Conservation (phyloP, 2,329 filamentous ascomycete genomes). For the Tolypocladium album region DNA sequence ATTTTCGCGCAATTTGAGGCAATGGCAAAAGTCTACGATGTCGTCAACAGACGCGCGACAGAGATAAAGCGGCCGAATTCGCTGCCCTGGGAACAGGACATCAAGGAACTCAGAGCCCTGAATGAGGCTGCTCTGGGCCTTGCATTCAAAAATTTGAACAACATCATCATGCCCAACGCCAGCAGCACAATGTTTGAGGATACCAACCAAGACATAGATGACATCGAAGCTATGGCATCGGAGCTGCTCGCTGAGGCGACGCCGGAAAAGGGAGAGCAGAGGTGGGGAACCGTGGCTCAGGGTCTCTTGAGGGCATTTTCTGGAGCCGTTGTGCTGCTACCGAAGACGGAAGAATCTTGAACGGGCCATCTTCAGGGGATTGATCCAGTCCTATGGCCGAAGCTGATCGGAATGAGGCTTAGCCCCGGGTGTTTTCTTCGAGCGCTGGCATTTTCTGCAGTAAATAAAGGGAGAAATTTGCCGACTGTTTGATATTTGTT, state of each 20-base stretch:
- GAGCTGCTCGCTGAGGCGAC: slow-evolving; percentile 18
- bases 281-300: slow-evolving; percentile 21
- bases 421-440: not conserved
- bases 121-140: slow-evolving; percentile 14
- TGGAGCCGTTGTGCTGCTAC: slow-evolving; percentile 10
- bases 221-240: slow-evolving; percentile 21
- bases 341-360: slow-evolving; percentile 4
- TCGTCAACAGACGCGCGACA: slow-evolving; percentile 6
- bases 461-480: not conserved
- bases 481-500: not conserved
- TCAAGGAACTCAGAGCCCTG: slow-evolving; percentile 15
- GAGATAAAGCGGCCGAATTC: slow-evolving; percentile 14
- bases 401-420: not conserved
- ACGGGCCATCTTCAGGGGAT: not conserved
- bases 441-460: not conserved
- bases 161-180: slow-evolving; percentile 14
- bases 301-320: slow-evolving; percentile 15
- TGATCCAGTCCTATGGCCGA: not conserved
- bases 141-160: slow-evolving; percentile 13
- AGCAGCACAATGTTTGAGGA: not conserved
- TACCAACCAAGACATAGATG: slow-evolving; percentile 8
- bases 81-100: slow-evolving; percentile 23
- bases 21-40: slow-evolving; percentile 12
- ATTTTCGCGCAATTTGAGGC: slow-evolving; percentile 9
- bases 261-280: slow-evolving; percentile 10